Evolutionary conservation across 2,329 filamentous ascomycete species (phyloP).

Genomic region (Trichoderma sp.): DNA sequence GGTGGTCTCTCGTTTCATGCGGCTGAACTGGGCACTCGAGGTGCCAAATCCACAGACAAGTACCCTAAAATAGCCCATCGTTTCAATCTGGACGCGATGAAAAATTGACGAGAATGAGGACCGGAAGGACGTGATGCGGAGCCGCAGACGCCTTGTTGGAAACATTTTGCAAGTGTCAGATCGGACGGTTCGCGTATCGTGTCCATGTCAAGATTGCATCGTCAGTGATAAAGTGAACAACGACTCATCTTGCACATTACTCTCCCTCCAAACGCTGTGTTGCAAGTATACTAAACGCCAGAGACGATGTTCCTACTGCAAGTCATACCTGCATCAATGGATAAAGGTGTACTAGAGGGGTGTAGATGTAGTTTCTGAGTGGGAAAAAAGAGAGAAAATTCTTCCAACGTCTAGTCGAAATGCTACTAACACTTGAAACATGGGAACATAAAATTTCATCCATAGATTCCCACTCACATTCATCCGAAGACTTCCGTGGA

Average conservation of each 20-base stretch:
- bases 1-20: neutral
- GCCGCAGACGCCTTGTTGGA: neutral
- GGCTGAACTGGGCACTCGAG: neutral
- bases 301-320: neutral
- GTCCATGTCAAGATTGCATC: no score
- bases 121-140: neutral
- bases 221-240: neutral
- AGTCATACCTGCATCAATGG: neutral
- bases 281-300: neutral
- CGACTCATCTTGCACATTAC: neutral
- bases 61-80: neutral
- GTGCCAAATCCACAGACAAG: neutral
- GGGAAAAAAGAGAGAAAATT: neutral
- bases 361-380: neutral
- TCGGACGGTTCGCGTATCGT: neutral
- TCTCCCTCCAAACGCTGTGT: neutral
- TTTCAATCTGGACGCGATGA: neutral
- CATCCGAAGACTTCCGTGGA: neutral
- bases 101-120: neutral
- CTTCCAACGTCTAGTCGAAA: neutral
- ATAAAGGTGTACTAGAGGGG: neutral
- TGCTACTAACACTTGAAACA: neutral
- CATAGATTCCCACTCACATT: neutral
- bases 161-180: slow-evolving; percentile 1
- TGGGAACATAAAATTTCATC: neutral